Evolutionary conservation across 441 rosid species (phyloP).

Genomic region (Populus hybrid): DNA sequence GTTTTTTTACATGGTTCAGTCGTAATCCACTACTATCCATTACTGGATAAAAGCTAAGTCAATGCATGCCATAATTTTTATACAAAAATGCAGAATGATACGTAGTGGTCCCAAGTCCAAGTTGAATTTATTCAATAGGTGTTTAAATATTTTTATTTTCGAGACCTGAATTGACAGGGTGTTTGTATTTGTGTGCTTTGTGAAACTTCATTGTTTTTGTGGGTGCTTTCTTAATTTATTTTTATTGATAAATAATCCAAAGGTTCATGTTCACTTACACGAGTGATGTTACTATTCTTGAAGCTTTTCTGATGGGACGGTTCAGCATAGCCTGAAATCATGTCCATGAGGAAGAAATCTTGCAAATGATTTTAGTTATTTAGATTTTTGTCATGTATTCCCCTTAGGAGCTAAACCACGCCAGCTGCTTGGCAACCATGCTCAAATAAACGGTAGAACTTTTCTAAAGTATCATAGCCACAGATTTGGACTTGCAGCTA

Average conservation of each 20-base stretch:
- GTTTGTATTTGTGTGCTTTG: not conserved
- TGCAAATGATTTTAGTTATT: not conserved
- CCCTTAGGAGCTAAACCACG: not conserved
- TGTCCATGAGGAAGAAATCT: not conserved
- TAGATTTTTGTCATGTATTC: not conserved
- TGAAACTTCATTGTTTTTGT: not conserved
- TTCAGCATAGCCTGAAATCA: not conserved
- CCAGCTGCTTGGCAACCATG: not conserved
- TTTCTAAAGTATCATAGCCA: not conserved
- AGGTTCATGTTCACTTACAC: not conserved
- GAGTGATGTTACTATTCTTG: not conserved
- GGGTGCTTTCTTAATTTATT: not conserved
- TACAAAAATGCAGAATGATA: not conserved
- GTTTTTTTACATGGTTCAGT: not conserved
- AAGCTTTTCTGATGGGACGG: not conserved
- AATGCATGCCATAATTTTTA: not conserved
- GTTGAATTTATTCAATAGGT: not conserved
- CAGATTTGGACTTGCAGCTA: not conserved
- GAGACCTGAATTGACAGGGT: not conserved
- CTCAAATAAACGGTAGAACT: not conserved
- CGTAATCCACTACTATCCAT: not conserved
- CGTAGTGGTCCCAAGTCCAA: not conserved
- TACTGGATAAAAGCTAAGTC: not conserved
- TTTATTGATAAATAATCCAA: not conserved
- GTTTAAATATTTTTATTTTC: not conserved